Evolutionary conservation across 163 green algal species (phyloP).

Genomic region (Chlamydomonas reinhardtii): DNA sequence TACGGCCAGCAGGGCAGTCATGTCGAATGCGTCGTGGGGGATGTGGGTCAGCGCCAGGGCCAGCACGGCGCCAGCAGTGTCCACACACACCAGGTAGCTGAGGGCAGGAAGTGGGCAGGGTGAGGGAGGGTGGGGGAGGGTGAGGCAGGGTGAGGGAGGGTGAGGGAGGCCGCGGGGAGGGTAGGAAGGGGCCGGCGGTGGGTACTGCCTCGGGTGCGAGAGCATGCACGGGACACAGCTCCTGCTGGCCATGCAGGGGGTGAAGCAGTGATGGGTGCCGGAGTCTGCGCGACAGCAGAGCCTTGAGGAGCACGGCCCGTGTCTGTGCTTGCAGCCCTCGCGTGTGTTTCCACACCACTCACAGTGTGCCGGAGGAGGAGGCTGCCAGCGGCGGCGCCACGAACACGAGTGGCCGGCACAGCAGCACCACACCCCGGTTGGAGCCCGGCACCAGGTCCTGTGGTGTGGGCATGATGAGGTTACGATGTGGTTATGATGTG

Average conservation of each 20-base stretch:
- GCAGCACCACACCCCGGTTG: conserved; percentile 28
- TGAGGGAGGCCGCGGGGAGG: no score
- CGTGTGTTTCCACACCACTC: not conserved
- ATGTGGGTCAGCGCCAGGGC: conserved; percentile 43
- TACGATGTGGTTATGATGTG: no score
- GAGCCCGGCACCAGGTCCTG: conserved; percentile 14
- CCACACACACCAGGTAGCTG: conserved; percentile 49
- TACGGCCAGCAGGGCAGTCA: conserved; percentile 41
- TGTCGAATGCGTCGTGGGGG: conserved; percentile 36
- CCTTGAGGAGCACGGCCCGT: no score
- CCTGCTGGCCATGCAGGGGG: no score
- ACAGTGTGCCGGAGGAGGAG: conserved; percentile 52
- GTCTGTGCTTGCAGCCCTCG: not conserved
- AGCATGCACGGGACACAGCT: no score
- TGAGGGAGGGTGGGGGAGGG: not conserved
- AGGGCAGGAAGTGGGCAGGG: not conserved
- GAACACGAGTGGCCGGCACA: conserved; percentile 55
- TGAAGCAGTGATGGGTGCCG: no score
- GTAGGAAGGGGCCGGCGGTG: no score
- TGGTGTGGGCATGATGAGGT: no score
- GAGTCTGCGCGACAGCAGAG: no score
- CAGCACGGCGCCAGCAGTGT: conserved; percentile 14
- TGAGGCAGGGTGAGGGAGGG: not conserved
- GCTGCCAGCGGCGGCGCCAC: conserved; percentile 23
- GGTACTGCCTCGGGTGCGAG: no score